phyloP scores from a whole-genome alignment of 2,329 filamentous ascomycete genomes.

The Ascochyta rabiei region DNA sequence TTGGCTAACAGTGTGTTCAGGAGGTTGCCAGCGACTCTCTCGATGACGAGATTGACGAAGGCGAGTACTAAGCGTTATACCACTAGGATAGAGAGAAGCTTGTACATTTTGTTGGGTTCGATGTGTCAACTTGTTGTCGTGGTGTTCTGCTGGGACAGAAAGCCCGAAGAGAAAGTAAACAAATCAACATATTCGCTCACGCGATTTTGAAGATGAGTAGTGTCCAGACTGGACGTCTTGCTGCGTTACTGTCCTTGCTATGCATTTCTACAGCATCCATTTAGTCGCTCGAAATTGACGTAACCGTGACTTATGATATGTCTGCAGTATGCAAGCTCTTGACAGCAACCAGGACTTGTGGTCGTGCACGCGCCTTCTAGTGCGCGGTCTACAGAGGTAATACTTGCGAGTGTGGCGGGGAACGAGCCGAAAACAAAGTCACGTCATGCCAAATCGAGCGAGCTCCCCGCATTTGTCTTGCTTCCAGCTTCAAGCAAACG shows the following conservation, averaged over 20 bases:
- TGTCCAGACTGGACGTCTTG: no score
- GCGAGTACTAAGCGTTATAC: constrained; percentile 50
- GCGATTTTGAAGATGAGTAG: neutral
- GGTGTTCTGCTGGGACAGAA: constrained; percentile 9
- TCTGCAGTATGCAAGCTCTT: neutral
- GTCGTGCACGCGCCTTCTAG: neutral
- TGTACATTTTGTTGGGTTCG: constrained; percentile 26
- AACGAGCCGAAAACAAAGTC: constrained; percentile 13
- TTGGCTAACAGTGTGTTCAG: constrained; percentile 4
- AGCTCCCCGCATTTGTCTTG: constrained; percentile 28
- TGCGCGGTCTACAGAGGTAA: constrained; percentile 9
- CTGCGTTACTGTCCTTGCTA: no score
- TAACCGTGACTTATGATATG: neutral
- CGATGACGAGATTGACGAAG: constrained; percentile 64
- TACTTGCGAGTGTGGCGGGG: constrained; percentile 23
- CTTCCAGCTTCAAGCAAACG: constrained; percentile 11
- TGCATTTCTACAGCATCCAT: neutral
- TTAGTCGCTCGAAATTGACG: neutral
- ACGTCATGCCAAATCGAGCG: constrained; percentile 32
- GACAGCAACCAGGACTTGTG: neutral
- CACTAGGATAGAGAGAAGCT: constrained; percentile 20
- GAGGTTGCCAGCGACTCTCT: constrained; percentile 76
- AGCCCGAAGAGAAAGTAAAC: constrained; percentile 6
- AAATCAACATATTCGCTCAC: neutral
- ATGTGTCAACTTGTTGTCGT: constrained; percentile 10